Evolutionary conservation across 2,329 filamentous ascomycete species (phyloP), one percentile per base, ranked within the genome.

Genomic region (Neospermospora avenae): DNA sequence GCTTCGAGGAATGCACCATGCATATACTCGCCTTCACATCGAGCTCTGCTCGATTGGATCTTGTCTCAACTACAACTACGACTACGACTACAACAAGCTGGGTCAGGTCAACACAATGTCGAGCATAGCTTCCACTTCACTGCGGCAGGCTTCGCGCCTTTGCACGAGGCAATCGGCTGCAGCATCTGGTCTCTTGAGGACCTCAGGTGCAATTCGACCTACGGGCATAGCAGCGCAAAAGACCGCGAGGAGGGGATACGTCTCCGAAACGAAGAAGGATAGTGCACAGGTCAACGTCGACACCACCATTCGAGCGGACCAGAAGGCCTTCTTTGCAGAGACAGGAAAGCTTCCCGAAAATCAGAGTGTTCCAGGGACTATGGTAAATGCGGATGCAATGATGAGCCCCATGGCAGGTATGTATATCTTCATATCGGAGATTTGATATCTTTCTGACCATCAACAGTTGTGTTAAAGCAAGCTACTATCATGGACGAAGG

Each of bases 401-500:
- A 86, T 95, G 79, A 95, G 89, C 75, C 89, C 91, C n/a, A 85
- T 89, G 73, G 89, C 91, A 64, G 85, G 85, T 77, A 80, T 51
- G 65, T 66, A 39, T n/a, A 34, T 61, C 35, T 25, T 57, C 58
- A 54, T 44, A 60, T 49, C 59, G 51, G 41, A 61, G n/a, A 13
- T 13, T 37, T 20, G 20, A 41, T 42, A 44, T 49, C 34, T 31
- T 20, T 34, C 63, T 69, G 42, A 67, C 57, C 45, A 53, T n/a
- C 58, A 42, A 51, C 44, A 72, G 89, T 90, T 66, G 88, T 97
- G 48, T 80, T 99, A 63, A 96, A 95, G 79, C 89, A 96, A 74
- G 93, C 93, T 8, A 92, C 91, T 13, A 81, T 96, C 65, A 90
- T 98, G 88, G 93, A 96, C 68, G 87, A 96, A 75, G 95, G 95